These are phyloP conservation scores for Vitis labrusca DNA, from an alignment of 164 flowering plant genomes.

Conservation along the genomic window DNA sequence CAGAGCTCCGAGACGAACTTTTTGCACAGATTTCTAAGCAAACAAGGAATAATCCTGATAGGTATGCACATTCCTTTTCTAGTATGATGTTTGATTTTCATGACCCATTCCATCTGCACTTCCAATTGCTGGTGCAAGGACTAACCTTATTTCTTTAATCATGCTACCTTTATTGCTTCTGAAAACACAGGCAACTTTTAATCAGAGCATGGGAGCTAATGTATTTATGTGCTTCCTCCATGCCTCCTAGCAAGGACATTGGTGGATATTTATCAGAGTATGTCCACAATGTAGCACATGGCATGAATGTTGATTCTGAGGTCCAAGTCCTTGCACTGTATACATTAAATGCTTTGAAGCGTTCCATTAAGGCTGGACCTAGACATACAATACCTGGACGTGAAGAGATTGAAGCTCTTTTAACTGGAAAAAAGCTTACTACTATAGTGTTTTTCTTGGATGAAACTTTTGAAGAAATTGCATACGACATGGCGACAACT, in stretches of 20 bases:
- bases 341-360: conserved; percentile 84
- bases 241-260: conserved; percentile 99
- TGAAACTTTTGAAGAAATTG: conserved; percentile 98
- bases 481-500: conserved; percentile 95
- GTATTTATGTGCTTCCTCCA: conserved; percentile 92
- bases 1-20: conserved; percentile 96
- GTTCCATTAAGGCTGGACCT: conserved; percentile 94
- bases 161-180: conserved; percentile 9
- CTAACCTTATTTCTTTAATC: conserved; percentile 1
- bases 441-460: conserved; percentile 98
- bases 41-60: conserved; percentile 88
- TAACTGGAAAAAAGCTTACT: conserved; percentile 83
- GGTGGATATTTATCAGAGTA: conserved; percentile 88
- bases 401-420: conserved; percentile 95
- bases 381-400: conserved; percentile 86
- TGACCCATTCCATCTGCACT: neutral
- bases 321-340: conserved; percentile 73
- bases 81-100: neutral
- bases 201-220: conserved; percentile 94
- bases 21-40: conserved; percentile 93
- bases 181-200: conserved; percentile 60
- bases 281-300: conserved; percentile 83
- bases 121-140: neutral
- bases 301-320: conserved; percentile 56
- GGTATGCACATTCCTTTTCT: conserved; percentile 30